These are phyloP conservation scores for Melampsora larici-populina DNA, from an alignment of 1,284 basidiomycete species.

Conservation along the genomic window DNA sequence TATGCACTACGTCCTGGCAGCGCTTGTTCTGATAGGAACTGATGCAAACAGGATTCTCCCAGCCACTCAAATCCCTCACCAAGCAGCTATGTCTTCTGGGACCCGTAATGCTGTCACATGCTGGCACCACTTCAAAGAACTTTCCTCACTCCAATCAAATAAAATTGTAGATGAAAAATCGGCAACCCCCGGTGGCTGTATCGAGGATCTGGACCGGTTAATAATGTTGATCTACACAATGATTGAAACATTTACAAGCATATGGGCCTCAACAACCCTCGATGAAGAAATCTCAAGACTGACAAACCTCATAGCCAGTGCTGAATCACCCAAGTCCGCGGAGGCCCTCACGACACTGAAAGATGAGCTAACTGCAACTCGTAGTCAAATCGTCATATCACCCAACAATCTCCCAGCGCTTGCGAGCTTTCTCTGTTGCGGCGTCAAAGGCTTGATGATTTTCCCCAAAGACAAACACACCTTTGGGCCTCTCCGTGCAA, in stretches of 20 bases:
- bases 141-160: background rate
- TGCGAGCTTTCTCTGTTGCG: background rate
- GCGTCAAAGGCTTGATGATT: background rate
- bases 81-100: background rate
- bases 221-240: background rate
- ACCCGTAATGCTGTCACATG: background rate
- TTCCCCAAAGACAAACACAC: background rate
- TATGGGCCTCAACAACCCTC: background rate
- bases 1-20: background rate
- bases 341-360: background rate
- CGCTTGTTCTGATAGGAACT: background rate
- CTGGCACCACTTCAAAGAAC: background rate
- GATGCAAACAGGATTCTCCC: background rate
- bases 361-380: background rate
- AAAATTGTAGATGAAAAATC: background rate
- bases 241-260: background rate
- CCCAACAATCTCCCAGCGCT: background rate
- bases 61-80: background rate
- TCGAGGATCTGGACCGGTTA: background rate
- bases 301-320: background rate
- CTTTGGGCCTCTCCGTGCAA: background rate
- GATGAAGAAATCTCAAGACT: background rate
- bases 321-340: background rate
- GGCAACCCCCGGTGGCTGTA: background rate
- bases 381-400: background rate